phyloP scores from a whole-genome alignment of 2,329 filamentous ascomycete species.

The Colletotrichum scovillei region DNA sequence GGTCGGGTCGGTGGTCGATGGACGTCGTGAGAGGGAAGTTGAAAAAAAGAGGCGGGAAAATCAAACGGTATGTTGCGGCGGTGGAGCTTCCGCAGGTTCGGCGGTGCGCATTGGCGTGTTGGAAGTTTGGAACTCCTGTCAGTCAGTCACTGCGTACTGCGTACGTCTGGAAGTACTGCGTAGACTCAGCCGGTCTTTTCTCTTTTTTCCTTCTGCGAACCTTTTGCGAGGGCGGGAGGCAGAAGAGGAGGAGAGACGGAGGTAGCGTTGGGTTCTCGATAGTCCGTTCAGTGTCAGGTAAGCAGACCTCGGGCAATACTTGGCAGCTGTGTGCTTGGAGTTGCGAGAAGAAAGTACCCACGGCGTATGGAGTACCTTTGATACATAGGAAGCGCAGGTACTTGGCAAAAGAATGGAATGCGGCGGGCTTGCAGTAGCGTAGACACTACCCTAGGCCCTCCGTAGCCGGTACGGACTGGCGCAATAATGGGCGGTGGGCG shows the following conservation, averaged over 20 bases:
- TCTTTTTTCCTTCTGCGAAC: neutral
- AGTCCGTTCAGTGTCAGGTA: neutral
- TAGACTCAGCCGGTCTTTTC: neutral
- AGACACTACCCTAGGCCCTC: neutral
- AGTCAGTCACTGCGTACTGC: too few relatives aligned
- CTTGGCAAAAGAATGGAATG: neutral
- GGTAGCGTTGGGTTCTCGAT: neutral
- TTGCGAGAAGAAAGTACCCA: neutral
- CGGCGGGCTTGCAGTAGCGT: neutral
- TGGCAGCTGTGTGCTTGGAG: neutral
- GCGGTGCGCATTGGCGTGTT: neutral
- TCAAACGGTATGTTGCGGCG: neutral
- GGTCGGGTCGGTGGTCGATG: neutral
- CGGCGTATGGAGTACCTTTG: neutral
- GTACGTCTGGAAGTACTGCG: too few relatives aligned
- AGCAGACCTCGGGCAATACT: neutral
- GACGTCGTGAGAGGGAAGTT: neutral
- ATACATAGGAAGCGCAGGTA: neutral
- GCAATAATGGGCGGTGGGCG: conserved; percentile 28
- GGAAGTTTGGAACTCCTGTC: neutral
- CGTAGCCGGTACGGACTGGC: neutral
- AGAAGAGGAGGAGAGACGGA: neutral
- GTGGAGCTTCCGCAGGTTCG: neutral
- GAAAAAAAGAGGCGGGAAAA: neutral
- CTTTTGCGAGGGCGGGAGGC: neutral